Percentiles rank a stretch among this genome's conserved stretches.
Conservation (phyloP, 2,329 filamentous ascomycete genomes). For the Truncatella angustata region DNA sequence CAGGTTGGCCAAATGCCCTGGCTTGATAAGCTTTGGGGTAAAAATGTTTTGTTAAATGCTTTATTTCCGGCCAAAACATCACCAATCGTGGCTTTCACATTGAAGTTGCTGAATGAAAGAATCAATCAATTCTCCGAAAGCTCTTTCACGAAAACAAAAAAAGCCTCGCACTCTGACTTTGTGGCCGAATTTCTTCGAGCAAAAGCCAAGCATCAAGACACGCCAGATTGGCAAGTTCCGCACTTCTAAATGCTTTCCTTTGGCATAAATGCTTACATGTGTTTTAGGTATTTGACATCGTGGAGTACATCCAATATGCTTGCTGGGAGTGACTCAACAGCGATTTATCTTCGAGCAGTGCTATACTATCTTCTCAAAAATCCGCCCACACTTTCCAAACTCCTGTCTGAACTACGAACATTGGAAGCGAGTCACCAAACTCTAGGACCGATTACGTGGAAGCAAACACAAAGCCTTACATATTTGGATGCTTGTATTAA, state of each 20-base stretch:
- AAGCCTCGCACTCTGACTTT: too few species aligned
- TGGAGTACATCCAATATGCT: conserved; percentile 4
- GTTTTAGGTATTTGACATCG: conserved; percentile 22
- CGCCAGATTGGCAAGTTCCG: too few species aligned
- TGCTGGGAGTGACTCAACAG: conserved; percentile 11
- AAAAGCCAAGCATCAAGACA: too few species aligned
- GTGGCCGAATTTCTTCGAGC: too few species aligned
- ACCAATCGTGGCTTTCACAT: background rate
- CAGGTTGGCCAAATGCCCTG: background rate
- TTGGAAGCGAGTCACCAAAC: background rate
- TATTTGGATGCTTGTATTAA: conserved; percentile 43
- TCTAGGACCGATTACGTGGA: background rate
- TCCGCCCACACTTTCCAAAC: background rate
- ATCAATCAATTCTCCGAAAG: too few species aligned
- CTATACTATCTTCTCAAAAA: conserved; percentile 29
- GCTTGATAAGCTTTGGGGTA: background rate
- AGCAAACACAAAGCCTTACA: conserved; percentile 8
- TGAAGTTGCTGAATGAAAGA: too few species aligned
- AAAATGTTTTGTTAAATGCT: conserved; percentile 19
- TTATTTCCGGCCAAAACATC: background rate
- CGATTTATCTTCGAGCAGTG: conserved; percentile 24
- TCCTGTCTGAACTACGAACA: background rate
- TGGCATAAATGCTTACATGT: too few species aligned
- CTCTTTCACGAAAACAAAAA: too few species aligned
- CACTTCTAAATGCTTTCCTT: too few species aligned